Evolutionary conservation across 306 rosid species (phyloP).

Genomic region (Gleditsia sinensis): DNA sequence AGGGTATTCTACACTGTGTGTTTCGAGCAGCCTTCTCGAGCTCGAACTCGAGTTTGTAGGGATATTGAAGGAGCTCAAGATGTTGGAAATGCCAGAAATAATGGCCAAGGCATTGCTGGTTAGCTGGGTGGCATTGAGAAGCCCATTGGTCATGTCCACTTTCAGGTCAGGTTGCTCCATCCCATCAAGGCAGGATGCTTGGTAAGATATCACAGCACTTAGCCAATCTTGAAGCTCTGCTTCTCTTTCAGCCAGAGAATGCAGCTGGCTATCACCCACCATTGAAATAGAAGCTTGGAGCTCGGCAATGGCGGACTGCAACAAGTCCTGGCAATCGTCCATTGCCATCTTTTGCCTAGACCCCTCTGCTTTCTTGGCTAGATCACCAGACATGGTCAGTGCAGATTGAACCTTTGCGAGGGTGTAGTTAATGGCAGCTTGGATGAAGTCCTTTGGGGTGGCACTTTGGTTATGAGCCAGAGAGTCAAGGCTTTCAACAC

Average conservation of each 20-base stretch:
- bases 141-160: constrained; percentile 17
- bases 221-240: constrained; percentile 52
- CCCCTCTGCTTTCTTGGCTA: background rate
- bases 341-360: constrained; percentile 35
- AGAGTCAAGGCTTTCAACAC: constrained; percentile 18
- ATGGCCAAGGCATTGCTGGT: constrained; percentile 60
- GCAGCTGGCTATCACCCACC: constrained; percentile 32
- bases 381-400: background rate
- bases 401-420: constrained; percentile 19
- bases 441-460: constrained; percentile 27
- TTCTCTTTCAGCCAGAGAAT: constrained; percentile 29
- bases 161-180: background rate
- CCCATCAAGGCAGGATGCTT: constrained; percentile 52
- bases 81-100: constrained; percentile 26
- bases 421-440: constrained; percentile 34
- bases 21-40: constrained; percentile 40
- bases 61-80: constrained; percentile 26
- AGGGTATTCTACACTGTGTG: constrained; percentile 34
- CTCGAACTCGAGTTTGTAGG: constrained; percentile 13
- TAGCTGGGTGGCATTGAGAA: constrained; percentile 28
- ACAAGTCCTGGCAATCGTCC: constrained; percentile 52
- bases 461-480: constrained; percentile 22
- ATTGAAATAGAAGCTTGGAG: constrained; percentile 35
- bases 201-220: constrained; percentile 48
- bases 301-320: constrained; percentile 40